Percentiles rank a stretch among this genome's conserved stretches.
Evolutionary conservation across 2,329 filamentous ascomycete species (phyloP).

Genomic region (Penicillium aurantiogriseum): DNA sequence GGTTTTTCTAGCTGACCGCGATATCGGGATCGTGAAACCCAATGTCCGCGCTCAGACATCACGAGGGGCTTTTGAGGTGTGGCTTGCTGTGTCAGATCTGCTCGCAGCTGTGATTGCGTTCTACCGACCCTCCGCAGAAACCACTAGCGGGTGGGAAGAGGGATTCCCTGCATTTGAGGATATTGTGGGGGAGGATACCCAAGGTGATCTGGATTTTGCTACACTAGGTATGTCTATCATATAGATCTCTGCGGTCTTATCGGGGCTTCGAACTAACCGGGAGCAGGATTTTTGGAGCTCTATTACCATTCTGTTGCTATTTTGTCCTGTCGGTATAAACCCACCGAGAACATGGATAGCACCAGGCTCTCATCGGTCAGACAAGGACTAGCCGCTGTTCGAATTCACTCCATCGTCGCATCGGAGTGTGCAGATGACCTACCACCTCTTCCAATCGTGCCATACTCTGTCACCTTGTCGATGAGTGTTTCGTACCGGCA

Average conservation of each 20-base stretch:
- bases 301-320: constrained; percentile 59
- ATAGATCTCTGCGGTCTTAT: background rate
- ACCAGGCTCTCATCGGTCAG: constrained; percentile 53
- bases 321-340: constrained; percentile 52
- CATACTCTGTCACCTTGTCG: constrained; percentile 56
- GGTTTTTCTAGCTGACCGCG: constrained; percentile 40
- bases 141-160: constrained; percentile 39
- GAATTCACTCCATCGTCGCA: constrained; percentile 54
- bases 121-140: constrained; percentile 38
- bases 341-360: constrained; percentile 40
- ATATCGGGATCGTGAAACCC: constrained; percentile 40
- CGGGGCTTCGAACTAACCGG: background rate
- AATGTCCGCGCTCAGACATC: constrained; percentile 11
- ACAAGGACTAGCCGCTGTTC: constrained; percentile 55
- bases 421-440: constrained; percentile 47
- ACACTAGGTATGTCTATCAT: constrained; percentile 27
- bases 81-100: constrained; percentile 40
- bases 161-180: constrained; percentile 40
- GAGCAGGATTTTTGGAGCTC: constrained; percentile 51
- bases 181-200: constrained; percentile 29
- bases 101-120: constrained; percentile 41
- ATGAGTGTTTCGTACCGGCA: constrained; percentile 58
- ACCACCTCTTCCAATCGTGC: constrained; percentile 54
- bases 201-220: constrained; percentile 28
- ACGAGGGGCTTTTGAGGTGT: constrained; percentile 35